phyloP scores from a whole-genome alignment of 2,329 filamentous ascomycete genomes.

The Trichoderma sp. region DNA sequence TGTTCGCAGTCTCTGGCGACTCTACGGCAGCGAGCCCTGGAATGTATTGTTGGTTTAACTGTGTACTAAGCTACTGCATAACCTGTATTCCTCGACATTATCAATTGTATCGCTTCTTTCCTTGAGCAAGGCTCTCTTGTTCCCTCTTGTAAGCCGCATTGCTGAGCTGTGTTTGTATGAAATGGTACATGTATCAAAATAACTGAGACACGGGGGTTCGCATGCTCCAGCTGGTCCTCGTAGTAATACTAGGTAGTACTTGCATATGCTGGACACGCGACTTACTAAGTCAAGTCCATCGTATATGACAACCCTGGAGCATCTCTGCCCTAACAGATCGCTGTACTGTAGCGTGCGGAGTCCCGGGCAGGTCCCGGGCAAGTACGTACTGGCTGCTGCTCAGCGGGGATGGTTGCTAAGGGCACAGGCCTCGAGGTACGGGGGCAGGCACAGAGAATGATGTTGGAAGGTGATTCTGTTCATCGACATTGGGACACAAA shows the following conservation, averaged over 20 bases:
- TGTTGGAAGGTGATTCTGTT: no score
- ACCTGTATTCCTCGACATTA: conserved; percentile 10
- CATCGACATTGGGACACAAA: no score
- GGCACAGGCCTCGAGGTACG: neutral
- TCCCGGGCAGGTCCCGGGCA: neutral
- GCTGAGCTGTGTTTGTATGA: neutral
- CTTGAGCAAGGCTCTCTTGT: neutral
- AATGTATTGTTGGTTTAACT: conserved; percentile 5
- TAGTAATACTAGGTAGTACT: neutral
- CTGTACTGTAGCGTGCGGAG: neutral
- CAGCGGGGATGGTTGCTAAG: neutral
- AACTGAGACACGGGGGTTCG: neutral
- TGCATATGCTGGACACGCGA: neutral
- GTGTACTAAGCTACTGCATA: conserved; percentile 16
- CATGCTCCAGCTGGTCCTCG: neutral
- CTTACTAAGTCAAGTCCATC: neutral
- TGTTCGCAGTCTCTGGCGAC: neutral
- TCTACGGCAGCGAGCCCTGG: neutral
- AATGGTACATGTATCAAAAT: neutral
- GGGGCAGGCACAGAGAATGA: neutral
- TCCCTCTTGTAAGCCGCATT: neutral
- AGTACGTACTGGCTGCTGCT: neutral
- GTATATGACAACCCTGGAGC: no score
- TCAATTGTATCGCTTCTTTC: conserved; percentile 7
- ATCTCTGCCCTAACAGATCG: neutral